Evolutionary conservation across 345 rosid genomes (phyloP).

Genomic region (Excoecaria cochinchinensis): DNA sequence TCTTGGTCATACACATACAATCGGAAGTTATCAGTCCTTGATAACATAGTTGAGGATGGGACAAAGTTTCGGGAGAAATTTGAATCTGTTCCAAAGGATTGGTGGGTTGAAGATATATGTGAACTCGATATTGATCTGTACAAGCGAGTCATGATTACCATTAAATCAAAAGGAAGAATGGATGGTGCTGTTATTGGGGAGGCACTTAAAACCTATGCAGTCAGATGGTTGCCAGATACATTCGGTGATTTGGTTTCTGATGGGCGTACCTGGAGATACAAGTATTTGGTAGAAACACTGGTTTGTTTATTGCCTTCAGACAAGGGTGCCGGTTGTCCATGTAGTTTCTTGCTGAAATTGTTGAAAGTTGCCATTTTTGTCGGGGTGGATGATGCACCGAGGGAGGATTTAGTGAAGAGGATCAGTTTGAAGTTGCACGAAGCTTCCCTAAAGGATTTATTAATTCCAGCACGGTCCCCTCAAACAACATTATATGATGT

Average conservation of each 20-base stretch:
- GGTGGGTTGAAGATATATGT: conserved; percentile 97
- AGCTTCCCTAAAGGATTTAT: conserved; percentile 66
- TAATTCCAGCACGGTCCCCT: conserved; percentile 50
- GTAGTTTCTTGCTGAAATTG: conserved; percentile 78
- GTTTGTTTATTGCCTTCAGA: conserved; percentile 65
- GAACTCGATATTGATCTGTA: conserved; percentile 79
- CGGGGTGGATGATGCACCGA: conserved; percentile 48
- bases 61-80: conserved; percentile 42
- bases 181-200: conserved; percentile 62
- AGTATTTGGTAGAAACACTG: conserved; percentile 64
- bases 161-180: conserved; percentile 80
- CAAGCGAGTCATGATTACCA: conserved; percentile 57
- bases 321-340: conserved; percentile 55
- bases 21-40: conserved; percentile 56
- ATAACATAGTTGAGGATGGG: conserved; percentile 51
- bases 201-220: conserved; percentile 69
- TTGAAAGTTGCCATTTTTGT: conserved; percentile 65
- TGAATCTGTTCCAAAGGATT: conserved; percentile 73
- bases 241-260: conserved; percentile 53
- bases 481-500: conserved; percentile 54
- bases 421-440: conserved; percentile 65
- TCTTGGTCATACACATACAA: conserved; percentile 89
- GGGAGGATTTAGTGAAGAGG: conserved; percentile 56
- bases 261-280: conserved; percentile 42
- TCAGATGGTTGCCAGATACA: conserved; percentile 81